These are phyloP conservation scores for Adansonia madagascariensis DNA, from an alignment of 441 rosid genomes.

Conservation along the genomic window DNA sequence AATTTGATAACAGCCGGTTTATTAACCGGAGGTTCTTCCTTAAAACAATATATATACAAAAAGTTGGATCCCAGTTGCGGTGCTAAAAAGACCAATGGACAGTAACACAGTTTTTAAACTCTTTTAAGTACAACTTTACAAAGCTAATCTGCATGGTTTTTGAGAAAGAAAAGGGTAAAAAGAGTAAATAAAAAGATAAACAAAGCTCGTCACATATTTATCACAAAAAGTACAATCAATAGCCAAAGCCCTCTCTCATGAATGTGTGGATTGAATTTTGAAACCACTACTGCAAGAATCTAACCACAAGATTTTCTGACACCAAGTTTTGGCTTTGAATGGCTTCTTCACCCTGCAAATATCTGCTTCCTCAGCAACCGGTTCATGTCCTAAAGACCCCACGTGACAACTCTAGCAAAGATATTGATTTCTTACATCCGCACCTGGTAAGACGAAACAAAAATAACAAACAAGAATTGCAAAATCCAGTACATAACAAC, in stretches of 20 bases:
- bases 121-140: too few species aligned
- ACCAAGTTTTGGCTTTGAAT: not conserved
- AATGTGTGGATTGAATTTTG: not conserved
- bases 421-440: too few species aligned
- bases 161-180: too few species aligned
- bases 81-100: too few species aligned
- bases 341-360: not conserved
- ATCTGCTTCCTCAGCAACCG: not conserved
- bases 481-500: not conserved
- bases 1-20: too few species aligned
- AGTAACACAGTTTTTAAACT: too few species aligned
- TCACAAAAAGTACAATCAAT: not conserved
- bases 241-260: not conserved
- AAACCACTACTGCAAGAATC: not conserved
- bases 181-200: too few species aligned
- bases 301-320: conserved; percentile 23
- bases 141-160: too few species aligned
- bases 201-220: too few species aligned
- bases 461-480: not conserved
- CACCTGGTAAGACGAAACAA: not conserved
- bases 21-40: too few species aligned
- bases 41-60: too few species aligned
- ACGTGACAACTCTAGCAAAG: not conserved
- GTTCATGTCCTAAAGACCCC: not conserved
- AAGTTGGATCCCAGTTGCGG: too few species aligned